phyloP scores from a whole-genome alignment of 106 monocot genomes.

The Platanthera zijinensis region DNA sequence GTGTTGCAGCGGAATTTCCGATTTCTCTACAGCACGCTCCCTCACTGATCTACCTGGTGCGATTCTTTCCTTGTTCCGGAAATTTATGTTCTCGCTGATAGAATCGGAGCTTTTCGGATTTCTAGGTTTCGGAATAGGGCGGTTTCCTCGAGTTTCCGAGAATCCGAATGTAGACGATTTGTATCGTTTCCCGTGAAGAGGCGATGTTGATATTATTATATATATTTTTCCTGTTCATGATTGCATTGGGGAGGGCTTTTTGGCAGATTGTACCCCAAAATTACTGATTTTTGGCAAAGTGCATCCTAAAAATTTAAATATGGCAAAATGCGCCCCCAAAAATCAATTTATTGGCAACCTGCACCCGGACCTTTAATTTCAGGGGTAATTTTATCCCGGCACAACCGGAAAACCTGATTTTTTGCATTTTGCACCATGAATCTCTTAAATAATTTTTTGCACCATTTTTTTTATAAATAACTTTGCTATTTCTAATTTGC shows the following conservation, averaged over 20 bases:
- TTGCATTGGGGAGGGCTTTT: not conserved
- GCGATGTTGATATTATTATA: not conserved
- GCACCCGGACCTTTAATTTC: no score
- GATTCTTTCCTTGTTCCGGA: not conserved
- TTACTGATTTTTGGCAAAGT: no score
- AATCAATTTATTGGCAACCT: no score
- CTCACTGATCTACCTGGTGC: not conserved
- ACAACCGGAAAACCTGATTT: no score
- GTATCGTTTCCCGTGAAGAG: not conserved
- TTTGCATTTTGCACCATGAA: no score
- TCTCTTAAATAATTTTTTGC: no score
- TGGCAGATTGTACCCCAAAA: no score
- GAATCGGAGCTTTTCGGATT: not conserved
- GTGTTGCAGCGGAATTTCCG: not conserved
- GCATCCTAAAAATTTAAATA: no score
- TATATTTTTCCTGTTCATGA: not conserved
- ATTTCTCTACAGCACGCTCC: not conserved
- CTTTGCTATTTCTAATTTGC: no score
- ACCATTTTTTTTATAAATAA: no score
- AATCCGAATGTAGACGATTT: not conserved
- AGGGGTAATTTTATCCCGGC: no score
- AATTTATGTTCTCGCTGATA: not conserved
- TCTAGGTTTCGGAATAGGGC: not conserved
- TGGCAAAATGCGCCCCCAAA: no score
- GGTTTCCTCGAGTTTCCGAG: not conserved